Evolutionary conservation across 805 yeast genomes (phyloP), one percentile per base, ranked within the genome.

Genomic region (Blastobotrys terrestris): DNA sequence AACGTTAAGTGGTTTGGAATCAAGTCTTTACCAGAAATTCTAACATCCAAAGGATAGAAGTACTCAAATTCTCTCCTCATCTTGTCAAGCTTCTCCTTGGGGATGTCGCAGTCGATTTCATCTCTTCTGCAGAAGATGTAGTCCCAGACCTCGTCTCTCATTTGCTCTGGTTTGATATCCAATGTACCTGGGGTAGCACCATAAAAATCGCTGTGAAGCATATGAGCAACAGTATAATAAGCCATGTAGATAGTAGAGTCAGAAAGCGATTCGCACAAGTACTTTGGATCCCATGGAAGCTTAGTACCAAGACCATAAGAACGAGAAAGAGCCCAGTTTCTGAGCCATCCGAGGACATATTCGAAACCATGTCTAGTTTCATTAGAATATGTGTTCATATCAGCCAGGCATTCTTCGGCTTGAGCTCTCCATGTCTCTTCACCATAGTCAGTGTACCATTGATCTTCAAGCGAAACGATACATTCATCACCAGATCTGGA

Each of bases 381-480:
- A 48, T 83, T 76, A 50, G 84, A 77, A 76, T 79, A 92, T 8
- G 91, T 79, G 68, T 86, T 80, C 92, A 94, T 83, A 55, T 71
- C 67, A 46, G 76, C 77, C 56, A 94, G 77, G 68, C 95, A 85
- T 63, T 85, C 94, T 58, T 83, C 72, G 51, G 97, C 95, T 67
- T 79, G 81, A 14, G 76, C 71, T 67, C 86, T 87, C 99, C 99
- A 94, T 14, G 72, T 61, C 61, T 81, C 88, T 78, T 94, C 99
- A 78, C 99, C 99, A 65, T 94, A 94, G 69, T 94, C 97, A 63
- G 88, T 79, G 71, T 82, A 94, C 99, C 99, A 94, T 77, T 94
- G 99, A 72, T 94, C 98, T 73, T 95, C 98, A 50, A 94, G 79
- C 3, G 98, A 89, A 42, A 94, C 99, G 63, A 92, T 83, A 78